A percentile compares a stretch with the other conserved stretches of the same genome.
These are phyloP conservation scores for Coniochaeta sp. DNA, from an alignment of 2,329 filamentous ascomycete genomes.

Conservation along the genomic window DNA sequence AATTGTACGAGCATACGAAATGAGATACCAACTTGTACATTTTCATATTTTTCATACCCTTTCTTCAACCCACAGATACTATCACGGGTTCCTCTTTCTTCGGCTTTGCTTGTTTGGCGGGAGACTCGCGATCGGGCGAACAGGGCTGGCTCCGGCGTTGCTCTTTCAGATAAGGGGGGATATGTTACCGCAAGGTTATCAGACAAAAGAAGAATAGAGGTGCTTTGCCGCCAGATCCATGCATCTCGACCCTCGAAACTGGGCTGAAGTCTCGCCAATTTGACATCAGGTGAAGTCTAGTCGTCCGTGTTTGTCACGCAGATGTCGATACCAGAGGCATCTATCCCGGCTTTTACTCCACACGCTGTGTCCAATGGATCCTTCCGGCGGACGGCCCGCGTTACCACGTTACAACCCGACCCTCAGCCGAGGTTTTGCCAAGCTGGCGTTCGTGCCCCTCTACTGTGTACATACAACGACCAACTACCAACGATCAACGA, in stretches of 20 bases:
- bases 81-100: too few species aligned
- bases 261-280: neutral
- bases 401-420: neutral
- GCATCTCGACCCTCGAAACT: neutral
- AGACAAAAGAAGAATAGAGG: neutral
- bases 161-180: neutral
- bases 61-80: too few species aligned
- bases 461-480: neutral
- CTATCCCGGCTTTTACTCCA: too few species aligned
- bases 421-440: neutral
- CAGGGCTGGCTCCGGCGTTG: slow-evolving; percentile 1
- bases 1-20: slow-evolving; percentile 6
- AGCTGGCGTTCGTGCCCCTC: too few species aligned
- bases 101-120: too few species aligned
- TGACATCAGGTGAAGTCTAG: too few species aligned
- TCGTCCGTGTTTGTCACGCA: too few species aligned
- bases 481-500: too few species aligned
- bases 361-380: too few species aligned
- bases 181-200: neutral
- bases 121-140: too few species aligned
- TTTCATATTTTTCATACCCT: slow-evolving; percentile 5
- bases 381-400: neutral
- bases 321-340: too few species aligned
- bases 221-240: neutral
- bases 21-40: slow-evolving; percentile 22